Conservation (phyloP, 495 filamentous ascomycete genomes). For the Penicillium flavigenum region DNA sequence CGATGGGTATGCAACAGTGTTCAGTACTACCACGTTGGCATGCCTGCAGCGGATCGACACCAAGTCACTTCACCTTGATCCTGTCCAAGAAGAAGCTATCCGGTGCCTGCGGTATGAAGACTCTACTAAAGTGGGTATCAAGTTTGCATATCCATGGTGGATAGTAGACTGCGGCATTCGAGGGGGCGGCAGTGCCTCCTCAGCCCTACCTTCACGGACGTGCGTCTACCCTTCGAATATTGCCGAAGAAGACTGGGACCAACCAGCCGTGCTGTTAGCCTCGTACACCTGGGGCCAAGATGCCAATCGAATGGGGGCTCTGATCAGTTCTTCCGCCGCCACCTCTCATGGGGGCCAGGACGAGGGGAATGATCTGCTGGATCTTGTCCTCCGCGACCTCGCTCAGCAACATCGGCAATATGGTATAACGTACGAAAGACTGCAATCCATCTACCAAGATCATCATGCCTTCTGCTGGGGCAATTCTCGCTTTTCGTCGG, state of each 20-base stretch:
- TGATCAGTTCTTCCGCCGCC: no score
- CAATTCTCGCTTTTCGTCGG: background rate
- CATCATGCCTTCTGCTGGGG: background rate
- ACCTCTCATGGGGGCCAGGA: no score
- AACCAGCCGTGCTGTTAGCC: no score
- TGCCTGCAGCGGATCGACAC: background rate
- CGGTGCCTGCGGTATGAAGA: background rate
- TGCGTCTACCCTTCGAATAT: background rate
- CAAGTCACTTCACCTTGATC: background rate
- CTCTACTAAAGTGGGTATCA: background rate
- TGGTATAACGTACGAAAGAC: background rate
- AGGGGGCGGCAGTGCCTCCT: background rate
- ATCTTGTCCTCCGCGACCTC: background rate
- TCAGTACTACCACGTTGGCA: background rate
- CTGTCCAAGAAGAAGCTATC: background rate
- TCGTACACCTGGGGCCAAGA: no score
- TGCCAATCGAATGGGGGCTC: no score
- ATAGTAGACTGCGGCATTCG: background rate
- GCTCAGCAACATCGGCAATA: background rate
- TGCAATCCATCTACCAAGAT: background rate
- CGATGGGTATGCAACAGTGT: background rate
- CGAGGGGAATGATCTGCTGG: background rate
- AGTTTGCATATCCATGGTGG: background rate
- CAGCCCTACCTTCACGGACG: background rate
- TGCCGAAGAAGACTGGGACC: no score